These are phyloP conservation scores for Arthrobotrys sinensis DNA, from an alignment of 2,329 filamentous ascomycete species.

Conservation along the genomic window DNA sequence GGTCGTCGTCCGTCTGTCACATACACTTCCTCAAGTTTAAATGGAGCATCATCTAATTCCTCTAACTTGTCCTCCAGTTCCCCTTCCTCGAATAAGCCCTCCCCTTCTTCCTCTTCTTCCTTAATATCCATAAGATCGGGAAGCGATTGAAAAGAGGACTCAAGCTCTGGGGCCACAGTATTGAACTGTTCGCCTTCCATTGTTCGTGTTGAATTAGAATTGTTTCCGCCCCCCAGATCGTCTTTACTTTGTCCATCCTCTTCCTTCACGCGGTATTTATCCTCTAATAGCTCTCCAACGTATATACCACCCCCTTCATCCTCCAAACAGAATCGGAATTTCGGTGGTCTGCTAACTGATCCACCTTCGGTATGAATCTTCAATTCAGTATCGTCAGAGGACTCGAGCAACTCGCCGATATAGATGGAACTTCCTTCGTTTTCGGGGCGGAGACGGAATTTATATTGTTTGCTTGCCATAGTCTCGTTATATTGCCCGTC, in stretches of 20 bases:
- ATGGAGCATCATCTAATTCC: neutral
- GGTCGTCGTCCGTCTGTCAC: neutral
- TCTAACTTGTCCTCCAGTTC: too few relatives aligned
- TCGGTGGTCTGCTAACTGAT: too few relatives aligned
- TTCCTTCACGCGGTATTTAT: too few relatives aligned
- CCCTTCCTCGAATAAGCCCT: too few relatives aligned
- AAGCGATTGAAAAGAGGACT: neutral
- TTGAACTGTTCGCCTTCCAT: neutral
- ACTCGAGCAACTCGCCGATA: neutral
- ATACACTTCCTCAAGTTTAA: neutral
- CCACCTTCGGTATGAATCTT: too few relatives aligned
- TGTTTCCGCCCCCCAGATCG: too few relatives aligned
- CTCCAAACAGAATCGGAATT: neutral
- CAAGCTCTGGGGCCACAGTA: neutral
- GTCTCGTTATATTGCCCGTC: too few relatives aligned
- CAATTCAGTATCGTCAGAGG: neutral
- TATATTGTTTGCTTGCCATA: slow-evolving; percentile 7
- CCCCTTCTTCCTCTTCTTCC: too few relatives aligned
- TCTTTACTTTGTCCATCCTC: too few relatives aligned
- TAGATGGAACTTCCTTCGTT: neutral
- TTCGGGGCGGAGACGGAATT: neutral
- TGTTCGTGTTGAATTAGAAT: neutral
- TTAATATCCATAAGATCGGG: too few relatives aligned
- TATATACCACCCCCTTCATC: neutral
- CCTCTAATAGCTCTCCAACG: too few relatives aligned